These are phyloP conservation scores for Daldinia loculata DNA, from an alignment of 495 filamentous ascomycete species.

Conservation along the genomic window DNA sequence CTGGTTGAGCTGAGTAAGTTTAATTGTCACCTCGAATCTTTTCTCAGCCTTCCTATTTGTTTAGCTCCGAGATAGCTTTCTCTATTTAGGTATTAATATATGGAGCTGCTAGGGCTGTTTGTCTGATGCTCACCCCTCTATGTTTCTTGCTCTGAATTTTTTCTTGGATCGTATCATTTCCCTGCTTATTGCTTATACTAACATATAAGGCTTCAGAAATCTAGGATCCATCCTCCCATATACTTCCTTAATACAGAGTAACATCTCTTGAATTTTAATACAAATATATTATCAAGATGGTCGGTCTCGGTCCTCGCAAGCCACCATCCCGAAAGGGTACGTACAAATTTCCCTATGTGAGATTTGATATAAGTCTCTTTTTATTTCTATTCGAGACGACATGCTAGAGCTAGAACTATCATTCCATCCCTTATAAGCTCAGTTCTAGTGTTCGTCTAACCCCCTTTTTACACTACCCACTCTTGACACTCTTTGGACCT, in stretches of 20 bases:
- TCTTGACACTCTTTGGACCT: background rate
- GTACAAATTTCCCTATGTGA: constrained; percentile 40
- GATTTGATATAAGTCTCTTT: constrained; percentile 7
- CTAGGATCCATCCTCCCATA: constrained; percentile 1
- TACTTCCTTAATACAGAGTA: constrained; percentile 1
- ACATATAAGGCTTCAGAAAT: constrained; percentile 9
- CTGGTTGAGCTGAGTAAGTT: constrained; percentile 42
- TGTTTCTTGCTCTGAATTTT: background rate
- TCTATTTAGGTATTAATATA: constrained; percentile 24
- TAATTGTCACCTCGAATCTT: constrained; percentile 3
- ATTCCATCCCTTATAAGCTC: background rate
- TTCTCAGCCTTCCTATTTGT: constrained; percentile 14
- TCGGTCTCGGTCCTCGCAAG: constrained; percentile 75
- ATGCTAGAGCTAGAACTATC: background rate
- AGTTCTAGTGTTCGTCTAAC: background rate
- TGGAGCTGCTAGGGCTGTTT: constrained; percentile 15
- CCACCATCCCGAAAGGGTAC: constrained; percentile 80
- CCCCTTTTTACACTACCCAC: background rate
- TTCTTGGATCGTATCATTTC: background rate
- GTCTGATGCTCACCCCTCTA: constrained; percentile 14
- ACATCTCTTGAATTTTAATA: constrained; percentile 23
- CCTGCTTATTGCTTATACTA: constrained; percentile 11
- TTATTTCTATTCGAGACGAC: background rate
- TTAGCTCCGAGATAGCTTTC: constrained; percentile 14
- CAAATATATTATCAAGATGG: constrained; percentile 65